phyloP scores from a whole-genome alignment of 2,329 filamentous ascomycete genomes.

The Penicillium sumatraense region DNA sequence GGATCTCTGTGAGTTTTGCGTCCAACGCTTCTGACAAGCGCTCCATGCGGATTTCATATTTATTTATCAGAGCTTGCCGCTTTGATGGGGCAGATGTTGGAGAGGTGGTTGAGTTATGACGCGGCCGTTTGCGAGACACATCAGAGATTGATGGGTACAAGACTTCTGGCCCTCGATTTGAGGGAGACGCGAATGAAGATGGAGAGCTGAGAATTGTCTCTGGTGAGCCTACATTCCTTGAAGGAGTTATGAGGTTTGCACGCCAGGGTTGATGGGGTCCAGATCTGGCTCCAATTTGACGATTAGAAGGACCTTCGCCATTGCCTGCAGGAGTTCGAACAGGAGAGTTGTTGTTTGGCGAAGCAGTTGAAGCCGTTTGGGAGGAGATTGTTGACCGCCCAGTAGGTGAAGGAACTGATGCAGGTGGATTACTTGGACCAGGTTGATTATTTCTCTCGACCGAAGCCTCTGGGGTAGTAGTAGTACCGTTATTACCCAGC shows the following conservation, averaged over 20 bases:
- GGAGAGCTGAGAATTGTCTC: neutral
- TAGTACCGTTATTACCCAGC: neutral
- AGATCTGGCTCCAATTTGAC: neutral
- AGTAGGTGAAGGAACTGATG: neutral
- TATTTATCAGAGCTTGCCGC: slow-evolving; percentile 7
- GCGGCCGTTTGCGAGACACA: slow-evolving; percentile 21
- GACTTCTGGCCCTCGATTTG: neutral
- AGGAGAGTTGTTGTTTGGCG: neutral
- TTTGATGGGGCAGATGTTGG: slow-evolving; percentile 17
- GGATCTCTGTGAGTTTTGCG: slow-evolving; percentile 3
- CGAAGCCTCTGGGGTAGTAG: neutral
- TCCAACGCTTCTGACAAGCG: slow-evolving; percentile 2
- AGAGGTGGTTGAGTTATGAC: slow-evolving; percentile 18
- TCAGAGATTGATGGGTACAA: neutral
- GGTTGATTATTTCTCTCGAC: neutral
- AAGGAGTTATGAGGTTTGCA: neutral
- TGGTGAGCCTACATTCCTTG: neutral
- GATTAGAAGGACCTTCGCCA: neutral
- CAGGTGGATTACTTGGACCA: neutral
- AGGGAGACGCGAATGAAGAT: neutral
- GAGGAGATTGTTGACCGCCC: too few species aligned
- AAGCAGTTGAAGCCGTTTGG: neutral
- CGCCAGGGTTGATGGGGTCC: neutral
- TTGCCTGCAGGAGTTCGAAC: neutral
- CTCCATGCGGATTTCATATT: slow-evolving; percentile 11